Evolutionary conservation across 208 protist species (phyloP).

Genomic region (Crithidia expoeki): DNA sequence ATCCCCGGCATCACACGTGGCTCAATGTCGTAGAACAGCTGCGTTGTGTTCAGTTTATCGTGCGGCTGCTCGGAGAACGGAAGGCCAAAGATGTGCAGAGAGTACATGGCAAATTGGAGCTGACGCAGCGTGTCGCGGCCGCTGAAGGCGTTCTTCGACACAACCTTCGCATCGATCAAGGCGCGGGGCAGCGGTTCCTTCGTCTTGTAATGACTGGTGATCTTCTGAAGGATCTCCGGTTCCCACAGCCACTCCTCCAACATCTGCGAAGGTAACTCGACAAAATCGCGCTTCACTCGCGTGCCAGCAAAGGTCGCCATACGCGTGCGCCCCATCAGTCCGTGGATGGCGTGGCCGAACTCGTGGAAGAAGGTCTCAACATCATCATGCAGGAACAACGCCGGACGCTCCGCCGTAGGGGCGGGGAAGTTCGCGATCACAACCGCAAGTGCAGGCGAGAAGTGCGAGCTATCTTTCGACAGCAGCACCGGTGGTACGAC

Average conservation of each 20-base stretch:
- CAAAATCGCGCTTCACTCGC: slow-evolving; percentile 86
- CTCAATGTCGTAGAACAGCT: slow-evolving; percentile 62
- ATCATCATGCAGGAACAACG: slow-evolving; percentile 82
- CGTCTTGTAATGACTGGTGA: slow-evolving; percentile 87
- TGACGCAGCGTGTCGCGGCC: slow-evolving; percentile 74
- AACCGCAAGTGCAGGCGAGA: slow-evolving; percentile 75
- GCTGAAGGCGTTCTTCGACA: slow-evolving; percentile 79
- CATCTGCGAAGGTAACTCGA: slow-evolving; percentile 91
- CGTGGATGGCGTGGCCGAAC: slow-evolving; percentile 90
- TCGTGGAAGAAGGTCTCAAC: slow-evolving; percentile 92
- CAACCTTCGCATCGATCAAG: slow-evolving; percentile 81
- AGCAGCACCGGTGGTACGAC: slow-evolving; percentile 72
- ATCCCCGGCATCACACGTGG: slow-evolving; percentile 66
- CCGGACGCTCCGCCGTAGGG: slow-evolving; percentile 65
- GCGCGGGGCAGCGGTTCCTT: slow-evolving; percentile 59
- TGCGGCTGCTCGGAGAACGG: slow-evolving; percentile 63
- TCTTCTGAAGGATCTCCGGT: slow-evolving; percentile 70
- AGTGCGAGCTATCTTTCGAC: slow-evolving; percentile 49
- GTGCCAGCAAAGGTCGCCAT: slow-evolving; percentile 84
- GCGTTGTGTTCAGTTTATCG: slow-evolving; percentile 58
- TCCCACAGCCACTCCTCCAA: slow-evolving; percentile 93
- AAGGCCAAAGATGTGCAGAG: slow-evolving; percentile 67
- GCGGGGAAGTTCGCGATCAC: slow-evolving; percentile 85
- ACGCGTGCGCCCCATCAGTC: slow-evolving; percentile 70
- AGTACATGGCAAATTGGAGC: slow-evolving; percentile 82